A percentile compares a stretch with the other conserved stretches of the same genome.
Conservation (phyloP, 1,284 basidiomycete species). For the Gymnopus androsaceus region DNA sequence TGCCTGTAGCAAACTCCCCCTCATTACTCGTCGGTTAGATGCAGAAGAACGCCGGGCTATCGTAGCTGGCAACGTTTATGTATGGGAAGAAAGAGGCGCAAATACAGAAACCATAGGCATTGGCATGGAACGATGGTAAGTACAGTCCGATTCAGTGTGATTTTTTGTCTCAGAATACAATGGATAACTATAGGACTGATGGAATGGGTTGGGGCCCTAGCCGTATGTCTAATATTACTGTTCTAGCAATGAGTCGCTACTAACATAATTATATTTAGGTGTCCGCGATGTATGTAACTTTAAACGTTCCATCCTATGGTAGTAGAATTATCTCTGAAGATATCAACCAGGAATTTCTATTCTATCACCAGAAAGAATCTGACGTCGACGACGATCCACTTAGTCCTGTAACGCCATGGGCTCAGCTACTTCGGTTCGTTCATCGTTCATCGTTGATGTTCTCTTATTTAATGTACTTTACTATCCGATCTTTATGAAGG, state of each 20-base stretch:
- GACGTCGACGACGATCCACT: conserved; percentile 63
- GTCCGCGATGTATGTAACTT: conserved; percentile 65
- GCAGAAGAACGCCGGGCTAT: conserved; percentile 71
- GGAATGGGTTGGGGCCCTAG: conserved; percentile 83
- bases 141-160: conserved; percentile 18
- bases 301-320: neutral
- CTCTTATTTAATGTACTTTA: neutral
- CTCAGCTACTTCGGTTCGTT: conserved; percentile 65
- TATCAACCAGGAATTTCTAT: conserved; percentile 68
- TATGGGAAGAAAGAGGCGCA: conserved; percentile 82
- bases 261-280: conserved; percentile 36
- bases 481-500: conserved; percentile 3
- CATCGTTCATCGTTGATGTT: neutral
- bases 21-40: conserved; percentile 78
- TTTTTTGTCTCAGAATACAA: neutral
- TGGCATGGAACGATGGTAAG: conserved; percentile 79
- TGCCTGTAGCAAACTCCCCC: conserved; percentile 62
- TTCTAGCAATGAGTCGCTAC: conserved; percentile 7
- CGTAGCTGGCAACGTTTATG: conserved; percentile 74
- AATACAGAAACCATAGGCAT: conserved; percentile 77
- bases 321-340: conserved; percentile 14
- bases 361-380: conserved; percentile 79
- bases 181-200: conserved; percentile 18
- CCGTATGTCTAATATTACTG: conserved; percentile 34
- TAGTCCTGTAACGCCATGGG: conserved; percentile 72